Evolutionary conservation across 2,329 filamentous ascomycete genomes (phyloP), one percentile per base, ranked within the genome.

Genomic region (Colletotrichum sp.): DNA sequence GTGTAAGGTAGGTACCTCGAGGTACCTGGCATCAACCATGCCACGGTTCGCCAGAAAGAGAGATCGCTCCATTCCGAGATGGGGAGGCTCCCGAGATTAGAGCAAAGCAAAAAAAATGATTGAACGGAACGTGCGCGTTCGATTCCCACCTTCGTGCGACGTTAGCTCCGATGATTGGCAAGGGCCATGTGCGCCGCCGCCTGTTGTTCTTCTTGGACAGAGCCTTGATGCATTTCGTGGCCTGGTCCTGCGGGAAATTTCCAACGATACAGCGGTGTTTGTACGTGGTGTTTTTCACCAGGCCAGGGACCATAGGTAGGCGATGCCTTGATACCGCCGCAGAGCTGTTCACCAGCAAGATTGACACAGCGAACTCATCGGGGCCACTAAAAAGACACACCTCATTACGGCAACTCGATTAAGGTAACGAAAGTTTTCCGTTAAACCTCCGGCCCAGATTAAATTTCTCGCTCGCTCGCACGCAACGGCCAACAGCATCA

Each of bases 1-100:
- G 49, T 25, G 39, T 65, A 44, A 2, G 36, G 16, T 19, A 44
- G 39, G 39, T 44, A 49, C 44, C 19, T 49, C 44, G n/a, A 49
- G 44, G 44, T 22, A 22, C 44, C 44, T 49, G 44, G 44, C 44
- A 49, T 49, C 19, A 49, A 49, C 44, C 44, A 49, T 49, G 44
- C 44, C 44, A 22, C 44, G 44, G 44, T 49, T 29, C 32, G 67
- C 66, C 63, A 36, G 22, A 39, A 13, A 44, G 52, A 29, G 52
- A 69, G 70, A 69, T 76, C 70, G 74, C 74, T 74, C 64, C 64
- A 73, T 73, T 64, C 74, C 73, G 69, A 73, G 64, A 76, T 73
- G 70, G 74, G 70, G 61, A 61, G 64, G 34, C 44, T 69, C 44
- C 70, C 74, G 64, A 69, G 59, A 73, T 73, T 74, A 59, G 25